phyloP scores from a whole-genome alignment of 106 monocot genomes.

The Apostasia ramifera region DNA sequence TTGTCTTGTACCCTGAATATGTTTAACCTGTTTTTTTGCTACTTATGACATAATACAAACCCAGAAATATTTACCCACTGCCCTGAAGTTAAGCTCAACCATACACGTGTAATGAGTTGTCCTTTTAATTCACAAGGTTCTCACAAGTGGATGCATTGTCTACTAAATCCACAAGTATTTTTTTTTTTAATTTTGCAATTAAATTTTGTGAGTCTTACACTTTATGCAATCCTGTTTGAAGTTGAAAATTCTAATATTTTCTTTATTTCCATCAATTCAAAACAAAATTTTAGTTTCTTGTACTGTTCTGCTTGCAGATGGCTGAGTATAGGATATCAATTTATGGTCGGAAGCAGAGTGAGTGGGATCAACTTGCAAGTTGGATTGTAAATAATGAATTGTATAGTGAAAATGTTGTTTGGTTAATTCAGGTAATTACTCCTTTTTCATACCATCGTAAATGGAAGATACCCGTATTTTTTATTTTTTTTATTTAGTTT shows the following conservation, averaged over 20 bases:
- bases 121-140: no score
- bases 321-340: conserved; percentile 97
- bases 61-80: no score
- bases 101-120: no score
- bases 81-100: no score
- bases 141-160: no score
- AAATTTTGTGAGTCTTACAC: neutral
- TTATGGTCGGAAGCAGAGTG: conserved; percentile 98
- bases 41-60: no score
- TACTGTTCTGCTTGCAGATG: conserved; percentile 49
- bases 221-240: neutral
- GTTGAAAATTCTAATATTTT: no score
- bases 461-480: neutral
- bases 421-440: conserved; percentile 90
- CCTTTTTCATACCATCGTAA: neutral
- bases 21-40: no score
- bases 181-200: neutral
- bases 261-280: neutral
- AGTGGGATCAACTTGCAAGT: conserved; percentile 98
- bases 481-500: no score
- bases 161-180: no score
- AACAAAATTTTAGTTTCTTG: neutral
- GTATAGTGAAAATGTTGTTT: conserved; percentile 96
- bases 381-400: conserved; percentile 99
- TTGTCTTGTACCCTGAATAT: no score